These are phyloP conservation scores for Ganoderma leucocontextum DNA, from an alignment of 1,284 basidiomycete species.

Conservation along the genomic window DNA sequence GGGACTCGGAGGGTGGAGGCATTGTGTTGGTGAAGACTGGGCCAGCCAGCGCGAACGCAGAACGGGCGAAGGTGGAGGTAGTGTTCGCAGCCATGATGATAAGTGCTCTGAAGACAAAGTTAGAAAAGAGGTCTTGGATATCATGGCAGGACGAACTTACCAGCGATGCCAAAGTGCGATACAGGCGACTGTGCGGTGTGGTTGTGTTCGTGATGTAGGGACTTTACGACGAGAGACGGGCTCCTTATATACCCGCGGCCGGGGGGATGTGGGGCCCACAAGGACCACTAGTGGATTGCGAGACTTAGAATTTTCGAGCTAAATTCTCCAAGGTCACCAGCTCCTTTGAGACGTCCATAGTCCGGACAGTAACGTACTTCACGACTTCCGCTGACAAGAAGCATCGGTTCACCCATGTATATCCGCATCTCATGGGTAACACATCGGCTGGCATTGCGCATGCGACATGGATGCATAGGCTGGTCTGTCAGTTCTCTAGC, in stretches of 20 bases:
- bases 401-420: neutral
- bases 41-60: neutral
- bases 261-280: too few species aligned
- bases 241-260: neutral
- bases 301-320: conserved; percentile 2
- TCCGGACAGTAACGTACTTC: neutral
- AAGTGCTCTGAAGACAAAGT: neutral
- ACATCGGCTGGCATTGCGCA: neutral
- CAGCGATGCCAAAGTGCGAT: neutral
- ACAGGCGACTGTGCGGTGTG: neutral
- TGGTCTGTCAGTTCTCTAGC: neutral
- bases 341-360: neutral
- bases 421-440: neutral
- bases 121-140: neutral
- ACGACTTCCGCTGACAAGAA: neutral
- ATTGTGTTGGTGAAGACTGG: neutral
- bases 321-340: neutral
- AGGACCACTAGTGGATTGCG: too few species aligned
- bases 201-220: neutral
- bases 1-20: neutral
- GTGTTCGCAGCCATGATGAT: conserved; percentile 2
- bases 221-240: neutral
- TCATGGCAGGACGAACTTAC: neutral
- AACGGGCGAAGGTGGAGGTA: neutral
- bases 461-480: neutral